Evolutionary conservation across 768 basidiomycete species (phyloP), one percentile per base, ranked within the genome.

Genomic region (Pulveroboletus sp.): DNA sequence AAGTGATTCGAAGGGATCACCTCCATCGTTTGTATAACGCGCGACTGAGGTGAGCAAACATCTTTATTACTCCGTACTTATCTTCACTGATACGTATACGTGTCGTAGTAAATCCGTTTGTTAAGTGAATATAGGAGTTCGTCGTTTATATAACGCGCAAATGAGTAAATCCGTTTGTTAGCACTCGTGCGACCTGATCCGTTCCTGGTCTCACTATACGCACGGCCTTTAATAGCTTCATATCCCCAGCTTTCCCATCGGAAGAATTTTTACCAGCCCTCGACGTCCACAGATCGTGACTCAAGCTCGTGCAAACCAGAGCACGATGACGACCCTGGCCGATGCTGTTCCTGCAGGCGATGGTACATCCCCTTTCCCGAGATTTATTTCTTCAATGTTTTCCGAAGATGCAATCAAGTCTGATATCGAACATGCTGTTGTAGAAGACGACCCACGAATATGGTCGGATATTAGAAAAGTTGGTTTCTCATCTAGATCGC

Each of bases 391-490:
- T 33, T 53, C 45, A 10, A 39, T 43, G 1, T 27, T 42, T 24
- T 36, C 50, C 8, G 46, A 49, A 14, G 26, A 24, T 17, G 21
- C 37, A 11, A 18, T 37, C 32, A 54, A 59, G 39, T 53, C 46
- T 18, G 73, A 73, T 39, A 72, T 73, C 17, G 73, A 73, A 46
- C 73, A 73, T 47, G 64, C 58, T 5, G 18, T 54, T 21, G 83
- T 86, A 10, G 66, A 71, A 10, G 75, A 86, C 55, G 84, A 86
- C 64, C 84, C 84, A 1, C 75, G 84, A 35, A 57, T 61, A 47
- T 86, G 84, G 84, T 77, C 80, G 7, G 53, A 63, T 37, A 46
- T 74, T 27, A 73, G 78, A 55, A 86, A 86, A 74, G 84, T 82
- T 17, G n/a, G 54, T 46, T 27, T 44, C 8, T 18, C 27, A 24